Evolutionary conservation across 805 yeast species (phyloP).

Genomic region (Vanderwaltozyma yarrowii): DNA sequence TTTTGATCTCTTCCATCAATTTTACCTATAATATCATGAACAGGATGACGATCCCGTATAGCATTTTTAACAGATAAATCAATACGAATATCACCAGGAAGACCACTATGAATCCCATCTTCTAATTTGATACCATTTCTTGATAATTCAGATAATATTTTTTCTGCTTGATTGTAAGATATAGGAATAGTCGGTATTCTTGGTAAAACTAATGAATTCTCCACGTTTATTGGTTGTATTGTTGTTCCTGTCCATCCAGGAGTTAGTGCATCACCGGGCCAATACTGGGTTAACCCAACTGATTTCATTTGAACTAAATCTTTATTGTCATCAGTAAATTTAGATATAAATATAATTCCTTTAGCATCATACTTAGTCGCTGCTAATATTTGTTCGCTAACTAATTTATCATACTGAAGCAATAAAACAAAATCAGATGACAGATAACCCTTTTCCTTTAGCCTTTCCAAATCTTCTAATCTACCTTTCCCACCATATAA

Average conservation of each 20-base stretch:
- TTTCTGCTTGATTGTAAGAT: slow-evolving; percentile 59
- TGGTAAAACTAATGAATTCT: slow-evolving; percentile 46
- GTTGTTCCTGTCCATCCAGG: slow-evolving; percentile 59
- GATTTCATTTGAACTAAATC: slow-evolving; percentile 31
- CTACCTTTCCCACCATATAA: slow-evolving; percentile 64
- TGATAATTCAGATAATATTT: slow-evolving; percentile 25
- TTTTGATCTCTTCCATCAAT: slow-evolving; percentile 73
- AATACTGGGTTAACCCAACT: slow-evolving; percentile 47
- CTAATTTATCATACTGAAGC: slow-evolving; percentile 45
- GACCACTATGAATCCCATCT: slow-evolving; percentile 17
- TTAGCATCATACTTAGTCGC: slow-evolving; percentile 50
- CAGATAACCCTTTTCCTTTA: slow-evolving; percentile 32
- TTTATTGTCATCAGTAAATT: slow-evolving; percentile 27
- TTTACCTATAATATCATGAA: slow-evolving; percentile 73
- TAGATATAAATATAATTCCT: slow-evolving; percentile 61
- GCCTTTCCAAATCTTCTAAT: slow-evolving; percentile 37
- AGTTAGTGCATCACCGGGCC: slow-evolving; percentile 69
- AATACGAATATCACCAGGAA: slow-evolving; percentile 8
- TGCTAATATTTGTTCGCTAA: slow-evolving; percentile 39
- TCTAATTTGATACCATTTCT: slow-evolving; percentile 18
- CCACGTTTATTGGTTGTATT: slow-evolving; percentile 33
- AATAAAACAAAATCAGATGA: slow-evolving; percentile 42
- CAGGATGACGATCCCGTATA: slow-evolving; percentile 45
- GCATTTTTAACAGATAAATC: slow-evolving; percentile 34
- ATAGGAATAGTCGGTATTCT: slow-evolving; percentile 69